Conservation (phyloP, 208 protist genomes). For the Naegleria gruberi region DNA sequence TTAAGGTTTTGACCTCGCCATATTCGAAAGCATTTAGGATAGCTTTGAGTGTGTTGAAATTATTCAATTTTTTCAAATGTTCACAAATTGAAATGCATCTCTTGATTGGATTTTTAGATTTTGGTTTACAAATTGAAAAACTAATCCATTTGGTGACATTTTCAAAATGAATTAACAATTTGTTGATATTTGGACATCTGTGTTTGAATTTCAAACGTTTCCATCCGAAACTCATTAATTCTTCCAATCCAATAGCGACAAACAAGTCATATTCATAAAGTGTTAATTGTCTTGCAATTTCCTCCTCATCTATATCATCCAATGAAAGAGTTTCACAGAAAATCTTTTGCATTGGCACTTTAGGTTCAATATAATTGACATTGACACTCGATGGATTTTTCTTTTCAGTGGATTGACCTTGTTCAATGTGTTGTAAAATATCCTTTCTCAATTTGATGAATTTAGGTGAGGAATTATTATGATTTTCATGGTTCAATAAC, state of each 20-base stretch:
- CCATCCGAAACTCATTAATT: conserved; percentile 25
- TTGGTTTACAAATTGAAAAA: background rate
- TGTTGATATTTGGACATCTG: conserved; percentile 1
- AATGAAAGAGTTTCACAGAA: background rate
- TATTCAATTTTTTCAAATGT: conserved; percentile 19
- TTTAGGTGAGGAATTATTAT: background rate
- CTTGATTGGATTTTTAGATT: background rate
- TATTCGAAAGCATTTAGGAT: conserved; percentile 18
- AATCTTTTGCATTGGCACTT: too few relatives aligned
- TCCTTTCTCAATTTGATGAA: background rate
- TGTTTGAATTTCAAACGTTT: background rate
- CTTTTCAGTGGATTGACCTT: background rate
- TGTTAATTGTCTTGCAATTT: conserved; percentile 6
- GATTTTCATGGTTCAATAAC: background rate
- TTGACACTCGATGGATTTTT: background rate
- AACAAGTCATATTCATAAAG: background rate
- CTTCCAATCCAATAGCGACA: background rate
- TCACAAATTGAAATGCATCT: background rate
- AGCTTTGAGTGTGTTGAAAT: conserved; percentile 27
- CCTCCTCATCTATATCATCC: background rate
- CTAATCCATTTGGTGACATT: background rate
- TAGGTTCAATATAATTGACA: too few relatives aligned
- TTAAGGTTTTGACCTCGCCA: conserved; percentile 20
- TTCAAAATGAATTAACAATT: background rate
- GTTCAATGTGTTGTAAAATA: background rate